Evolutionary conservation across 306 rosid species (phyloP).

Genomic region (Potentilla sterilis): DNA sequence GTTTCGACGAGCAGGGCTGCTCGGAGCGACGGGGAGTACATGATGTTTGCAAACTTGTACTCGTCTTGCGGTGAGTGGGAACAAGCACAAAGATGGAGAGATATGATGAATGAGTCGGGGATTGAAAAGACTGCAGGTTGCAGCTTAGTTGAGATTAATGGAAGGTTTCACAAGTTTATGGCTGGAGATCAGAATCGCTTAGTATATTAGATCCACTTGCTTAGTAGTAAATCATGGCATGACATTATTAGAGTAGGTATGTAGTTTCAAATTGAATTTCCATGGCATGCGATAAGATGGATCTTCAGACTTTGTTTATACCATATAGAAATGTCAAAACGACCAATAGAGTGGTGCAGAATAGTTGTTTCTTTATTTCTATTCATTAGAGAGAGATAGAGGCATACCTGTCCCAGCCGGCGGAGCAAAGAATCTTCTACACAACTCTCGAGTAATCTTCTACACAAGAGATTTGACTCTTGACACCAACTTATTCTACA

Average conservation of each 20-base stretch:
- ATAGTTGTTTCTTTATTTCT: background rate
- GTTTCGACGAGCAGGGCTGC: background rate
- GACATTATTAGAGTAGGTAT: too few species aligned
- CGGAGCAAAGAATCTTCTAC: background rate
- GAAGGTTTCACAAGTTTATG: conserved; percentile 31
- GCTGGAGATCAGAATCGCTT: conserved; percentile 21
- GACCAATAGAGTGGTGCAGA: too few species aligned
- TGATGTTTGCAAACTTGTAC: conserved; percentile 37
- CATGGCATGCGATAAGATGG: background rate
- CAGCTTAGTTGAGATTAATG: conserved; percentile 22
- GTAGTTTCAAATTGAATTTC: too few species aligned
- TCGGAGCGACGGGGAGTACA: conserved; percentile 31
- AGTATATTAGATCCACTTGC: background rate
- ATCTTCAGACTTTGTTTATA: too few species aligned
- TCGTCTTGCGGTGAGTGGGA: conserved; percentile 31
- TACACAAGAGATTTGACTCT: background rate
- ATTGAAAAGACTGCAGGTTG: conserved; percentile 33
- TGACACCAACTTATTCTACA: background rate
- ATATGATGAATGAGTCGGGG: conserved; percentile 34
- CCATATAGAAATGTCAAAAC: too few species aligned
- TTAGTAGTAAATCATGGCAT: background rate
- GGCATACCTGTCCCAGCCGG: background rate
- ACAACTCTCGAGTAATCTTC: background rate
- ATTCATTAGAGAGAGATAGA: background rate
- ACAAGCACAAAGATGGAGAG: conserved; percentile 34